Evolutionary conservation across 345 rosid genomes (phyloP).

Genomic region (Cardiospermum halicacabum): DNA sequence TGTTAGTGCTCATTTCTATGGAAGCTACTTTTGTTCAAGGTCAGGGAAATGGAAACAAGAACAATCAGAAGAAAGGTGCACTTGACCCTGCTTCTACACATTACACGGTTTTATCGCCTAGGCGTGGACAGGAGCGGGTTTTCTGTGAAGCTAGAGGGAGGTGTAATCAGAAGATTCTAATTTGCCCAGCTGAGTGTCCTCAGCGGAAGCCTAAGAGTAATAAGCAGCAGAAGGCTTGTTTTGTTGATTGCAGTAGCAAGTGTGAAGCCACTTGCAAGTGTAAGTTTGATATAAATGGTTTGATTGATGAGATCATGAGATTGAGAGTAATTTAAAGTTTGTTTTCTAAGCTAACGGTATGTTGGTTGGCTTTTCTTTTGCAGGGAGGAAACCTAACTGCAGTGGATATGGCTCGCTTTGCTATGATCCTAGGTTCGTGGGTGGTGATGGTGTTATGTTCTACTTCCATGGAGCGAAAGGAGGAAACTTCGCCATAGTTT

Average conservation of each 20-base stretch:
- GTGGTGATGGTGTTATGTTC: conserved; percentile 89
- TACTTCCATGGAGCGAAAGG: conserved; percentile 85
- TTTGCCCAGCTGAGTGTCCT: conserved; percentile 66
- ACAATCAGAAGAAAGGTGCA: conserved; percentile 18
- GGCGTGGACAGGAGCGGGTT: conserved; percentile 44
- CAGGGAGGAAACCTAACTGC: conserved; percentile 76
- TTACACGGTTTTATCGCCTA: conserved; percentile 30
- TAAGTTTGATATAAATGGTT: conserved; percentile 21
- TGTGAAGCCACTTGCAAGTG: conserved; percentile 87
- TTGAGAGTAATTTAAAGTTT: background rate
- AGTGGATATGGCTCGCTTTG: conserved; percentile 79
- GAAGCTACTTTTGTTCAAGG: conserved; percentile 24
- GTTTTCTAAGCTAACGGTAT: background rate
- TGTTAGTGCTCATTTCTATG: conserved; percentile 16
- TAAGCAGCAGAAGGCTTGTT: conserved; percentile 59
- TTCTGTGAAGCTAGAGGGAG: conserved; percentile 52
- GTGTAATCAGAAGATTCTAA: conserved; percentile 43
- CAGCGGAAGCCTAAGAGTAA: conserved; percentile 56
- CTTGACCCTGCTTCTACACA: conserved; percentile 49
- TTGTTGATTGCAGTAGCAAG: conserved; percentile 68
- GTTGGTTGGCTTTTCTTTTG: background rate
- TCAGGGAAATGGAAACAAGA: background rate
- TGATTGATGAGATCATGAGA: background rate
- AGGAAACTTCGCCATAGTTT: conserved; percentile 80
- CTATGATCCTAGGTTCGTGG: conserved; percentile 75